Conservation (phyloP, 2,329 filamentous ascomycete species). For the Tolypocladium cylindrosporum region DNA sequence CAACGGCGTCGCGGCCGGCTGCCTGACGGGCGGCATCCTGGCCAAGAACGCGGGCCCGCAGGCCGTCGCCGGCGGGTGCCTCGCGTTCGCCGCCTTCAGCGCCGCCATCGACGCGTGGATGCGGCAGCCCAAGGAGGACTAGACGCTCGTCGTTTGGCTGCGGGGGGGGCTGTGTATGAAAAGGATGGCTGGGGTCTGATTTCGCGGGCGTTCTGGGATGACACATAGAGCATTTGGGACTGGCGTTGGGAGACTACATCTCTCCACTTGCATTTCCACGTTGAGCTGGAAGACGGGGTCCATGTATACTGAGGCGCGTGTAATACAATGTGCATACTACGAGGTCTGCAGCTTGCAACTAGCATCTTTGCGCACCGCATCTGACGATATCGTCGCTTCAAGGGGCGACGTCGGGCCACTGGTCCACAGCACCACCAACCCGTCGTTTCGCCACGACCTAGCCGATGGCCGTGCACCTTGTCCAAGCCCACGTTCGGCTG, state of each 20-base stretch:
- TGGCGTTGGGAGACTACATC: slow-evolving; percentile 18
- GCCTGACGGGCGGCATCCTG: slow-evolving; percentile 81
- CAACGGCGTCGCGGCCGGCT: slow-evolving; percentile 82
- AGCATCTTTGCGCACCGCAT: neutral
- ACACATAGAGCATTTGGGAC: slow-evolving; percentile 19
- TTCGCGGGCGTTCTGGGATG: slow-evolving; percentile 15
- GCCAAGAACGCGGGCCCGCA: slow-evolving; percentile 82
- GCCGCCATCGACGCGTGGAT: slow-evolving; percentile 89
- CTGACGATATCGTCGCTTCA: neutral
- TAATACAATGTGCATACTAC: neutral
- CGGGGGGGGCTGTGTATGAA: neutral
- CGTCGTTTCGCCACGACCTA: neutral
- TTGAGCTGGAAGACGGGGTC: neutral
- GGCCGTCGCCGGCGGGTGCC: slow-evolving; percentile 78
- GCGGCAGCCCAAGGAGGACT: slow-evolving; percentile 62
- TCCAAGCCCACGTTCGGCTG: no score
- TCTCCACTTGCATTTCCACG: slow-evolving; percentile 13
- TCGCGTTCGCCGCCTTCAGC: slow-evolving; percentile 87
- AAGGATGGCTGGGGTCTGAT: neutral
- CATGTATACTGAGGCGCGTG: neutral
- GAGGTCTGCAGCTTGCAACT: neutral
- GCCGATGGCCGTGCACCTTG: neutral
- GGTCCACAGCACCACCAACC: neutral
- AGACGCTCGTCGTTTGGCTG: slow-evolving; percentile 5
- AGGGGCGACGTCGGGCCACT: no score